Evolutionary conservation across 2,329 filamentous ascomycete genomes (phyloP), one percentile per base, ranked within the genome.

Genomic region (Beauveria rudraprayagi): DNA sequence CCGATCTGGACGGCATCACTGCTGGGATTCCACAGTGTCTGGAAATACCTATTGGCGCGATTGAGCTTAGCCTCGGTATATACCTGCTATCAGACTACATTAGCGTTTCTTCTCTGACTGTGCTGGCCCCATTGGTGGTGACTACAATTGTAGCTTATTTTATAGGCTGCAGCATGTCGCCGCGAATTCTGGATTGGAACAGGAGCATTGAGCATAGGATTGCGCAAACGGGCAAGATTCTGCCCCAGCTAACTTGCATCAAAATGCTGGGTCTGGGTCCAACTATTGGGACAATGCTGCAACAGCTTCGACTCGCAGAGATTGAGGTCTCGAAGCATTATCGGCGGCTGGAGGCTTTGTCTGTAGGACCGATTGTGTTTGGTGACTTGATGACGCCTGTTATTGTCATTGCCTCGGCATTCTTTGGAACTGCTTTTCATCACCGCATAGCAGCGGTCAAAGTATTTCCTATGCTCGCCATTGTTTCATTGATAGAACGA

Each of bases 191-290:
- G 2, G 17, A 1, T 3, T 61, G 60, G 60, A 51, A 61, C 28
- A 37, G 46, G 16, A 46, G 46, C 37, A 52, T 61, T 3, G 34
- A 44, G 9, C 3, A 1, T 3, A 24, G 60, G 14, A 28, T 47
- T 2, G 30, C 44, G 8, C 9, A 56, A 16, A 61, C 54, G 1
- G 2, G 14, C 1, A 24, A 19, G 5, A 14, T 61, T 26, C 37
- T 61, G 0, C 9, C 44, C 0, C 60, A 61, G 26, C 19, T 61
- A 14, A 57, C 52, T 8, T 7, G 7, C 2, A 51, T 61, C 24
- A 61, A 61, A 19, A 52, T 52, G 37, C 19, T 61, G 2, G 60
- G 60, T 2, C 34, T 61, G 1, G 60, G 52, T 3, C 43, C 37
- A 9, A 44, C 47, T 9, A n/a, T 52, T 5, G 34, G n/a, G 6